phyloP scores from a whole-genome alignment of 1,139 yeast genomes.

The Suhomyces panamericanus region DNA sequence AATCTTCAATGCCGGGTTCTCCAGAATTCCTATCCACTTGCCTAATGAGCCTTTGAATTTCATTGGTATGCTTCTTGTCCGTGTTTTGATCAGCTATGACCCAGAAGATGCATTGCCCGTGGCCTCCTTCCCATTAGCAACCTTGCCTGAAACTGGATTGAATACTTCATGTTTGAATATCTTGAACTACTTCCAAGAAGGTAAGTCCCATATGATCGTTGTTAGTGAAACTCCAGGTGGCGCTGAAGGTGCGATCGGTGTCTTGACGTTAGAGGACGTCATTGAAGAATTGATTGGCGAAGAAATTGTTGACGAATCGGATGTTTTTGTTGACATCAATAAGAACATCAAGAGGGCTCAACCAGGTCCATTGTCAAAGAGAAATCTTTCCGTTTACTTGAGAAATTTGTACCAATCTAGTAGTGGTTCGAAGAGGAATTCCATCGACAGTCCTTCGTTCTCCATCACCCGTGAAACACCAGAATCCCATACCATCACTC shows the following conservation, averaged over 20 bases:
- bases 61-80: conserved; percentile 90
- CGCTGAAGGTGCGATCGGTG: conserved; percentile 85
- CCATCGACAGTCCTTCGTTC: conserved; percentile 29
- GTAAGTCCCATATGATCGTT: conserved; percentile 95
- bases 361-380: conserved; percentile 82
- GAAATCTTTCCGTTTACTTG: conserved; percentile 67
- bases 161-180: conserved; percentile 93
- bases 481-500: background rate
- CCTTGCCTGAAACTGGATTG: conserved; percentile 90
- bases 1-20: conserved; percentile 91
- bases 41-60: conserved; percentile 90
- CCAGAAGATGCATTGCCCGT: conserved; percentile 96
- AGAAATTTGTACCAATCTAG: conserved; percentile 55
- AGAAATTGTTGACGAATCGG: conserved; percentile 96
- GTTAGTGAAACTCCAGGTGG: conserved; percentile 88
- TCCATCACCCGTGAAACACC: conserved; percentile 13
- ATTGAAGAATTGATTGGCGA: conserved; percentile 97
- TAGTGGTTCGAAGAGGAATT: conserved; percentile 37
- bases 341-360: conserved; percentile 78
- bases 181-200: conserved; percentile 94
- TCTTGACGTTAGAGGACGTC: conserved; percentile 90
- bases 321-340: conserved; percentile 88
- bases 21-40: conserved; percentile 91
- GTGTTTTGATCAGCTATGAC: conserved; percentile 91
- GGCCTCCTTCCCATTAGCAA: conserved; percentile 91